Conservation (phyloP, 805 yeast species). For the Yarrowia sp. region DNA sequence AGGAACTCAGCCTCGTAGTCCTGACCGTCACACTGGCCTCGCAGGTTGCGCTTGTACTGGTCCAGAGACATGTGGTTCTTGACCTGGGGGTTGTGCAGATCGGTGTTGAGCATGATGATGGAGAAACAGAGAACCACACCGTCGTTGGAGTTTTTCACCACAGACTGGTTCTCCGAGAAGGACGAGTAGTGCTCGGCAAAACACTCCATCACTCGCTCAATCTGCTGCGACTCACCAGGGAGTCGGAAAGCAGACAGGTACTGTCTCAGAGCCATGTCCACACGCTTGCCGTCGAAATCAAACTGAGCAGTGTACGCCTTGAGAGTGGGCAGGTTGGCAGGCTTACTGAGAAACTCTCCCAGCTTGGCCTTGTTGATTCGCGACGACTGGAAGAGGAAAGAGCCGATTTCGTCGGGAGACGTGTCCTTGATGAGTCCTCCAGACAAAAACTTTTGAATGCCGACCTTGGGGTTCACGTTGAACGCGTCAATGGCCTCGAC, state of each 20-base stretch:
- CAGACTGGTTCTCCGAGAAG: constrained; percentile 16
- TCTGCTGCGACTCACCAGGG: constrained; percentile 98
- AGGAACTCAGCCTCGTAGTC: constrained; percentile 90
- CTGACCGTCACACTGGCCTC: constrained; percentile 73
- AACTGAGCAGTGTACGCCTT: constrained; percentile 70
- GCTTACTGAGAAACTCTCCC: constrained; percentile 86
- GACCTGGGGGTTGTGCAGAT: constrained; percentile 89
- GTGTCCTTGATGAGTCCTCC: constrained; percentile 65
- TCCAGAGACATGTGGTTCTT: constrained; percentile 89
- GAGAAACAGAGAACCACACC: constrained; percentile 91
- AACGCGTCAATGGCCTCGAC: constrained; percentile 76
- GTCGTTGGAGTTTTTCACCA: constrained; percentile 56
- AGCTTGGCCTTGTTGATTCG: constrained; percentile 84
- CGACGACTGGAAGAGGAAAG: constrained; percentile 78
- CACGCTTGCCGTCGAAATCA: constrained; percentile 78
- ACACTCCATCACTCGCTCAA: constrained; percentile 86
- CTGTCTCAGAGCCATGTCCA: constrained; percentile 90
- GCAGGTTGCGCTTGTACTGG: constrained; percentile 77
- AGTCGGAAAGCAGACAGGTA: constrained; percentile 82
- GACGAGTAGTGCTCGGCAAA: constrained; percentile 82
- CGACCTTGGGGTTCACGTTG: constrained; percentile 79
- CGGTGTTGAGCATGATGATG: constrained; percentile 92
- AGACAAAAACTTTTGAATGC: constrained; percentile 68
- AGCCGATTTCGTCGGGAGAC: constrained; percentile 66
- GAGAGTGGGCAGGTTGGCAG: constrained; percentile 66